A percentile compares a stretch with the other conserved stretches of the same genome.
phyloP scores from a whole-genome alignment of 805 yeast species.

The Cyberlindnera maclurae region DNA sequence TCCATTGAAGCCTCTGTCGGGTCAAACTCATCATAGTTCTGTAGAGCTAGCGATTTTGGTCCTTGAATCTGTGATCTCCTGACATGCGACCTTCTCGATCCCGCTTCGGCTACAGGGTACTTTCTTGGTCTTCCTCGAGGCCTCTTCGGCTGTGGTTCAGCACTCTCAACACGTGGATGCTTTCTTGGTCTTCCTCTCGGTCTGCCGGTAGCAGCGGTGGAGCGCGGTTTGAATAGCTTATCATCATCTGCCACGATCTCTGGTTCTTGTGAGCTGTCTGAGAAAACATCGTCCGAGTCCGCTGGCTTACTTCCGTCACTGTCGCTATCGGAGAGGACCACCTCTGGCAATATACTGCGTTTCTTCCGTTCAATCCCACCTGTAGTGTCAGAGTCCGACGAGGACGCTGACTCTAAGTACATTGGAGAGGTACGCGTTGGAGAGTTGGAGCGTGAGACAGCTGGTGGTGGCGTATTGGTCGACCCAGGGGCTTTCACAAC shows the following conservation, averaged over 20 bases:
- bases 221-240: slow-evolving; percentile 23
- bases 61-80: slow-evolving; percentile 24
- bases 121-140: slow-evolving; percentile 18
- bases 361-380: neutral
- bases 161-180: slow-evolving; percentile 25
- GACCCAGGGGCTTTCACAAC: slow-evolving; percentile 9
- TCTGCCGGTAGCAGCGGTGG: neutral
- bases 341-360: slow-evolving; percentile 5
- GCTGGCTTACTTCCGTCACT: slow-evolving; percentile 1
- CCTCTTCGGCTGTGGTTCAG: slow-evolving; percentile 9
- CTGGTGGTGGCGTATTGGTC: neutral
- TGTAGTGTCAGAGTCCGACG: neutral
- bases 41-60: slow-evolving; percentile 12
- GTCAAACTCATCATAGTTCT: slow-evolving; percentile 4
- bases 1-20: neutral
- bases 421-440: neutral
- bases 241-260: slow-evolving; percentile 9
- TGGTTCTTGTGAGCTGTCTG: slow-evolving; percentile 6
- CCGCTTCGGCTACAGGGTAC: slow-evolving; percentile 17
- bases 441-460: no score
- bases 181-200: slow-evolving; percentile 19
- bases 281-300: slow-evolving; percentile 4
- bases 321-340: slow-evolving; percentile 1
- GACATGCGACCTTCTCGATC: slow-evolving; percentile 13
- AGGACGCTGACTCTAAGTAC: neutral